phyloP scores from a whole-genome alignment of 441 rosid species.

The Theobroma grandiflorum region DNA sequence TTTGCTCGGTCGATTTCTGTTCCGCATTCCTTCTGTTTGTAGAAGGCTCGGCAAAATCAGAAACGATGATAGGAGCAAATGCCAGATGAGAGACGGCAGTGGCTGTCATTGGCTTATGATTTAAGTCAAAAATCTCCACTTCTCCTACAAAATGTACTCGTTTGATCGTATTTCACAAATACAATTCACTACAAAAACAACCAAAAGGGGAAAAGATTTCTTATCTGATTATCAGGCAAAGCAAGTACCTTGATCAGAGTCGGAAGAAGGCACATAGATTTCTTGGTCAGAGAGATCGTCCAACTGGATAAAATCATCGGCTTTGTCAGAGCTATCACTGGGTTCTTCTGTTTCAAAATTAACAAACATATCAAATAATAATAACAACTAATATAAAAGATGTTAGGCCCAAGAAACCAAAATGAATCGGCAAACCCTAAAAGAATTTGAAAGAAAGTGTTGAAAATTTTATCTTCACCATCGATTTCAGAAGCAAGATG shows the following conservation, averaged over 20 bases:
- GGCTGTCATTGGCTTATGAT: constrained; percentile 18
- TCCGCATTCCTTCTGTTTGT: constrained; percentile 17
- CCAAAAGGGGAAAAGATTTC: background rate
- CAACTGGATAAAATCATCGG: constrained; percentile 15
- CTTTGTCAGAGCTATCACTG: constrained; percentile 32
- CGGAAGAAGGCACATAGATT: constrained; percentile 35
- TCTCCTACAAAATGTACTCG: constrained; percentile 12
- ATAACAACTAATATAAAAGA: background rate
- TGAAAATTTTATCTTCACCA: background rate
- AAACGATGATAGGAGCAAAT: constrained; percentile 22
- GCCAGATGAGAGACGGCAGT: background rate
- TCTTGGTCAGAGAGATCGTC: constrained; percentile 40
- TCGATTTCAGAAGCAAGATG: background rate
- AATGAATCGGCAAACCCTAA: background rate
- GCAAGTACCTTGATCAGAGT: constrained; percentile 56
- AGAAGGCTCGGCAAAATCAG: constrained; percentile 36
- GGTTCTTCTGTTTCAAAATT: constrained; percentile 29
- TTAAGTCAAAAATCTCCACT: constrained; percentile 25
- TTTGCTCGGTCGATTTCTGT: constrained; percentile 20
- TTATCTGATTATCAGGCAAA: background rate
- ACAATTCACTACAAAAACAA: background rate
- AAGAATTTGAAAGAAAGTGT: background rate
- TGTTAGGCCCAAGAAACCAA: background rate
- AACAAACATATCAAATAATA: background rate
- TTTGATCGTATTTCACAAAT: background rate